These are phyloP conservation scores for Microdochium paspali DNA, from an alignment of 2,329 filamentous ascomycete genomes.

Conservation along the genomic window DNA sequence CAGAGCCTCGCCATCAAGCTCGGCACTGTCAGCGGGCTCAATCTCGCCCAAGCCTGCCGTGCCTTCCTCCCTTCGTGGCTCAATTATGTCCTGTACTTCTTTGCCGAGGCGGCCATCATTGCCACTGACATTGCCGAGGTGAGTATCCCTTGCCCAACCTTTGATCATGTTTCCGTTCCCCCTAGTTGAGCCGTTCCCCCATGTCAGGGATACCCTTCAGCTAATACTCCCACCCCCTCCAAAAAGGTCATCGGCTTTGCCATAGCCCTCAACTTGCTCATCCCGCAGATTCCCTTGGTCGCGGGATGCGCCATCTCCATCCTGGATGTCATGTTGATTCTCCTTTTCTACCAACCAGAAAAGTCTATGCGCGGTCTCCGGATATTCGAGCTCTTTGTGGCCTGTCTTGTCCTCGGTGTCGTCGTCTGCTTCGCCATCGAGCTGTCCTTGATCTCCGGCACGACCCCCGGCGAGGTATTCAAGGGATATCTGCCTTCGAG, in stretches of 20 bases:
- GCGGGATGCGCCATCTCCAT: constrained; percentile 62
- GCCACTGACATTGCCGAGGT: constrained; percentile 64
- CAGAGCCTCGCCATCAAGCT: constrained; percentile 61
- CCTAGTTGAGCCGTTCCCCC: too few relatives aligned
- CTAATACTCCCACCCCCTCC: too few relatives aligned
- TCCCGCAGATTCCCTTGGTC: constrained; percentile 54
- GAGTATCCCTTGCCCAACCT: not conserved
- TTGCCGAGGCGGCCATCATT: constrained; percentile 60
- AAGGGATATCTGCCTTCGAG: constrained; percentile 54
- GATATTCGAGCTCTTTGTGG: constrained; percentile 56
- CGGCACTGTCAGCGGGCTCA: constrained; percentile 58
- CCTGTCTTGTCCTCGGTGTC: constrained; percentile 55
- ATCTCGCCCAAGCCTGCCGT: constrained; percentile 57
- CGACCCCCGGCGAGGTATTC: constrained; percentile 50
- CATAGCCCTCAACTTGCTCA: constrained; percentile 58
- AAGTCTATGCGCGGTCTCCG: constrained; percentile 49
- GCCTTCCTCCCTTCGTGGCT: constrained; percentile 58
- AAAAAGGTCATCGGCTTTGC: constrained; percentile 65
- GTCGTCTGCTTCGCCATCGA: constrained; percentile 64
- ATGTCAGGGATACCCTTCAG: too few relatives aligned
- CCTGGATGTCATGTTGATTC: constrained; percentile 56
- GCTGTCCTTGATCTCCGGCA: constrained; percentile 49
- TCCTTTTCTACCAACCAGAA: constrained; percentile 55
- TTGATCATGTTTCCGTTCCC: too few relatives aligned
- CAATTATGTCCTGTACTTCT: constrained; percentile 48